Base-by-base conservation (phyloP, 2,329 filamentous ascomycete genomes). In the Mycogone perniciosa region DNA sequence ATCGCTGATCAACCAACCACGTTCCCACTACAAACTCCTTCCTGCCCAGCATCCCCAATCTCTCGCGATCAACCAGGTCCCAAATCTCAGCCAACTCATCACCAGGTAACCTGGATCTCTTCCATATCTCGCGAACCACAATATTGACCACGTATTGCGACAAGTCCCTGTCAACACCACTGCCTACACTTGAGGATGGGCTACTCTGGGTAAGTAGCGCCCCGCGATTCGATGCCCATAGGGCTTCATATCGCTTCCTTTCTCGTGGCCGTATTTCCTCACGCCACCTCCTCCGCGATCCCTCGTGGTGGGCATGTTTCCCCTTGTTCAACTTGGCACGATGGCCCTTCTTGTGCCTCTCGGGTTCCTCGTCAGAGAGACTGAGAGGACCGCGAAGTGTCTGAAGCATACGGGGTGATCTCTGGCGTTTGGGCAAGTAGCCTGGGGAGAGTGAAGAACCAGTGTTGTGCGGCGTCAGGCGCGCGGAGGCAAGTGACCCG, bases 171-270 rank as follows among this genome's bases (percentile, higher is more conserved):
- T 54, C 53, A 27, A 54, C 51, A 33, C 44, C 56, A 5, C 56
- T 55, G 9, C 53, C 56, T 0, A 48, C n/a, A 11, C 59, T 58
- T 5, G 56, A 44, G 4, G 49, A 40, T 30, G 52, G 52, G 29
- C 50, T 53, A 48, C 56, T 55, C 10, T 53, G 26, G 2, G 68
- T 59, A 2, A 77, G 63, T 7, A 80, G 67, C 0, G 82, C 52
- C 0, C 88, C 88, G 44, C 82, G 81, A 60, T 93, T 93, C 39
- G 86, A 88, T 1, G 88, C 88, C 87, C 88, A 93, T 1, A 93
- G 79, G 2, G 86, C 88, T 65, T 92, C 88, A 65, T 93, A 93
- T 1, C 88, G 77, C 61, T 86, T 87, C n/a, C 86, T 75, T 62
- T 93, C 87, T 5, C 81, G 74, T 44, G 81, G 77, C 0, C 85